Conservation (phyloP, 805 yeast genomes). For the Huiozyma naganishii region DNA sequence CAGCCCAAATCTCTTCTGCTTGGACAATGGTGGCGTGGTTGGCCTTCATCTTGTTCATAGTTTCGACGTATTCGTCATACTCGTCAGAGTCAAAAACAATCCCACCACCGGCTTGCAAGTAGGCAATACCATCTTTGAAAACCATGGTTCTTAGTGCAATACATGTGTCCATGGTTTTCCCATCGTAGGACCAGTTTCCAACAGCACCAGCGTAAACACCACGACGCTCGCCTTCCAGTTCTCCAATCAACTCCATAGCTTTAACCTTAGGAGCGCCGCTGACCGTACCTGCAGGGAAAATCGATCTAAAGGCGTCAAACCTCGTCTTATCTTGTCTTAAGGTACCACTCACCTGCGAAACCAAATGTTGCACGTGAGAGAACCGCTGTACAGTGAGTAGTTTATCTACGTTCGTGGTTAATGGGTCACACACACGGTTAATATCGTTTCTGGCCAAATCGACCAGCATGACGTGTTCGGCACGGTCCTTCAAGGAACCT, state of each 20-base stretch:
- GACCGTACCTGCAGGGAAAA: slow-evolving; percentile 98
- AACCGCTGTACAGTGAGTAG: slow-evolving; percentile 84
- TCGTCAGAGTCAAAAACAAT: slow-evolving; percentile 94
- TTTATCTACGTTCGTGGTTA: slow-evolving; percentile 75
- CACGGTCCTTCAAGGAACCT: slow-evolving; percentile 79
- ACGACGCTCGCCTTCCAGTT: slow-evolving; percentile 81
- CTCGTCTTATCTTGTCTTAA: slow-evolving; percentile 74
- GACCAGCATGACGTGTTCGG: slow-evolving; percentile 97
- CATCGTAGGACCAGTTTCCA: slow-evolving; percentile 95
- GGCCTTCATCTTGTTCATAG: slow-evolving; percentile 94
- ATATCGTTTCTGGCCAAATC: slow-evolving; percentile 95
- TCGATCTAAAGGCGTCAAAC: slow-evolving; percentile 94
- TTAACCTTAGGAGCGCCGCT: slow-evolving; percentile 96
- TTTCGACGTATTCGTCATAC: slow-evolving; percentile 88
- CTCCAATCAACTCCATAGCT: slow-evolving; percentile 92
- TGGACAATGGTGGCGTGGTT: slow-evolving; percentile 83
- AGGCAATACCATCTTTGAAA: slow-evolving; percentile 79
- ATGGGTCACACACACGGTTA: slow-evolving; percentile 87
- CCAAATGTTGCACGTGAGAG: slow-evolving; percentile 94
- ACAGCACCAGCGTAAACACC: slow-evolving; percentile 99
- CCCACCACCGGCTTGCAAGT: slow-evolving; percentile 98
- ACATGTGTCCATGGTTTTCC: slow-evolving; percentile 93
- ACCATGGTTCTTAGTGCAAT: slow-evolving; percentile 97
- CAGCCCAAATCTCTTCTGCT: slow-evolving; percentile 74
- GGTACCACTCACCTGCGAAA: slow-evolving; percentile 88